Base-by-base conservation (phyloP, 2,329 filamentous ascomycete species). In the Aspergillus fijiensis region DNA sequence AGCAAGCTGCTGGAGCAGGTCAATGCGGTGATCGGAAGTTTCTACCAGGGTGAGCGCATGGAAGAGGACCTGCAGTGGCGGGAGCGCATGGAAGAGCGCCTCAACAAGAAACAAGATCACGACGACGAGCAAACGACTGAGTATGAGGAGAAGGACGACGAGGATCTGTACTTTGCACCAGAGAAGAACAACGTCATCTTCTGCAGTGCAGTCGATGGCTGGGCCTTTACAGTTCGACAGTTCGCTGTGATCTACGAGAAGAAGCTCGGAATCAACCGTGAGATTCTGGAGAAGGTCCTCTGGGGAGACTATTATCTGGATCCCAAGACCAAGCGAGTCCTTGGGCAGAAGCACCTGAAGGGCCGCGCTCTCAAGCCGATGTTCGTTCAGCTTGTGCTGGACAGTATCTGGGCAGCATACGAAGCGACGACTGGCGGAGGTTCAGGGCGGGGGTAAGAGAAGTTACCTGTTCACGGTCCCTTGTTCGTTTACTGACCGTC, bases 101-200 rank as follows among this genome's bases (percentile, higher is more conserved):
- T 93, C 51, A 91, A 85, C 35, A 78, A 76, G 60, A 74, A 73
- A 55, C 65, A 72, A 62, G 66, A 65, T 31, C 63, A 73, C 52
- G 75, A 73, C 61, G 76, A 84, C 55, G 79, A 81, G 49, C 81
- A 79, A 58, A 81, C 84, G 5, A 76, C 80, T 10, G 84, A 86
- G 51, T 99, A 92, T 68, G 89, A 97, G 74, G 95, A 98, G 74
- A 87, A 88, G 67, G 93, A 97, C 70, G 95, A 99, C 70, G 93
- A 98, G 74, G 93, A 97, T 74, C 88, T 99, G 27, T 99, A 99
- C 76, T 99, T 99, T 77, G 92, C 95, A 0, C 95, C 95, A 0
- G 95, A 99, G 73, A 96, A 94, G 77, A 97, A 97, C 76, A 99
- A 99, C 72, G 95, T 99, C 75, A 98, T 99, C 65, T 99, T 99